Conservation (phyloP, 1,284 basidiomycete species). For the Meira nashicola region DNA sequence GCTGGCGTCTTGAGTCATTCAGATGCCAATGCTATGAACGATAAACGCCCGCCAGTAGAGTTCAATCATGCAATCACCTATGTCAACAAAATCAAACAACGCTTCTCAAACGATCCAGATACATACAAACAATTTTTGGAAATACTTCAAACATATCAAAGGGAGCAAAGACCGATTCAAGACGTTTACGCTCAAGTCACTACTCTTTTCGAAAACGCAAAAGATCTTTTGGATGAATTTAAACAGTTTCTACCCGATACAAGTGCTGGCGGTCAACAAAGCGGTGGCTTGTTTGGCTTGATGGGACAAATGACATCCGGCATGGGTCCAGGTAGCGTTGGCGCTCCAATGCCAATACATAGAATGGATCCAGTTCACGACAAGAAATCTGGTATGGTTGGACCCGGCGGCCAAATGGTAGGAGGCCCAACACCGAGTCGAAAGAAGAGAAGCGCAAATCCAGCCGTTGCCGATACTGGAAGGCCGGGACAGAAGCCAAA, state of each 20-base stretch:
- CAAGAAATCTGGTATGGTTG: slow-evolving; percentile 57
- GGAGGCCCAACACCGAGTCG: slow-evolving; percentile 10
- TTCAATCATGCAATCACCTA: slow-evolving; percentile 98
- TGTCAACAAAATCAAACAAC: slow-evolving; percentile 96
- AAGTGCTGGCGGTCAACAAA: slow-evolving; percentile 32
- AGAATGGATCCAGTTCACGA: slow-evolving; percentile 50
- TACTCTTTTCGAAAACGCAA: slow-evolving; percentile 82
- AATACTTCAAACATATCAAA: slow-evolving; percentile 95
- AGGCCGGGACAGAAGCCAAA: slow-evolving; percentile 23
- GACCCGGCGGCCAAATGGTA: slow-evolving; percentile 14
- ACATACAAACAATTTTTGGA: slow-evolving; percentile 98
- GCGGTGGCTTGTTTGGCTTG: slow-evolving; percentile 54
- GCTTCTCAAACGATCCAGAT: slow-evolving; percentile 83
- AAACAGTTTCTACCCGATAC: slow-evolving; percentile 87
- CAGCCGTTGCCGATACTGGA: slow-evolving; percentile 14
- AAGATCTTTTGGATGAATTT: slow-evolving; percentile 90
- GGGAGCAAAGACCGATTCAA: slow-evolving; percentile 79
- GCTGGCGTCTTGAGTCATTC: slow-evolving; percentile 21
- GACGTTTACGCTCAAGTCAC: slow-evolving; percentile 93
- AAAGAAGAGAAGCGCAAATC: slow-evolving; percentile 45
- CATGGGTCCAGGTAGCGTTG: slow-evolving; percentile 26
- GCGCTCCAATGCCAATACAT: slow-evolving; percentile 21
- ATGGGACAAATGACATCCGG: slow-evolving; percentile 52
- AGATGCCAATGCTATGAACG: slow-evolving; percentile 14
- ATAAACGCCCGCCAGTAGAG: slow-evolving; percentile 60